phyloP scores from a whole-genome alignment of 768 basidiomycete genomes.

The Cubamyces sp. region DNA sequence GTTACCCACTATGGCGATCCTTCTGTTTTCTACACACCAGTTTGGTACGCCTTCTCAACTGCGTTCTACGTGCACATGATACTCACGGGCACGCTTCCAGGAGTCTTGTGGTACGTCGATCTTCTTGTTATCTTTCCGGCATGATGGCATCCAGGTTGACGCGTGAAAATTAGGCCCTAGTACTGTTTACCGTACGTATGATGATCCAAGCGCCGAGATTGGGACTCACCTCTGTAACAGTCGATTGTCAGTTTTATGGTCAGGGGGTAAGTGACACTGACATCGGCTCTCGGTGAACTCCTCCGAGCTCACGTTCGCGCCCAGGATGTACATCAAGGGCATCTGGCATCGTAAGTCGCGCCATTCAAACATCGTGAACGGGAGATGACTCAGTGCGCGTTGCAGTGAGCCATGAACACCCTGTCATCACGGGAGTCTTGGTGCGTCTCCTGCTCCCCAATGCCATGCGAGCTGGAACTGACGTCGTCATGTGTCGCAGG shows the following conservation, averaged over 20 bases:
- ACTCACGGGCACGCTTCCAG: not conserved
- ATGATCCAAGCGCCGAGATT: no score
- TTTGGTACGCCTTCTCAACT: slow-evolving; percentile 1
- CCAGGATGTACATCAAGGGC: slow-evolving; percentile 53
- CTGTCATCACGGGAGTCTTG: slow-evolving; percentile 46
- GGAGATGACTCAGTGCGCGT: not conserved
- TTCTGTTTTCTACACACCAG: not conserved
- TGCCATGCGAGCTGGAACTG: not conserved
- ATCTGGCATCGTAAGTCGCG: slow-evolving; percentile 51
- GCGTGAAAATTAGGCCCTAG: not conserved
- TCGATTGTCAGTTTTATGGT: slow-evolving; percentile 18
- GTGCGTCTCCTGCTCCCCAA: slow-evolving; percentile 40
- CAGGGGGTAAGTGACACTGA: slow-evolving; percentile 5
- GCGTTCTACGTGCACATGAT: not conserved
- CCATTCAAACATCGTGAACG: not conserved
- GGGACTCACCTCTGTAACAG: not conserved
- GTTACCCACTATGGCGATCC: slow-evolving; percentile 12
- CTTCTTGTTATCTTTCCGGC: no score
- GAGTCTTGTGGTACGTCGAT: slow-evolving; percentile 9
- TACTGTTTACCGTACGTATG: slow-evolving; percentile 8
- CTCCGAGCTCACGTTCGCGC: not conserved
- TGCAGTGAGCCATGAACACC: slow-evolving; percentile 52
- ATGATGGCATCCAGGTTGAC: not conserved
- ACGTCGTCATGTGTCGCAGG: slow-evolving; percentile 28
- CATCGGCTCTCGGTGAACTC: not conserved